Percentiles rank a stretch among this genome's conserved stretches.
phyloP scores from a whole-genome alignment of 2,329 filamentous ascomycete species.

The Colletotrichum karsti region DNA sequence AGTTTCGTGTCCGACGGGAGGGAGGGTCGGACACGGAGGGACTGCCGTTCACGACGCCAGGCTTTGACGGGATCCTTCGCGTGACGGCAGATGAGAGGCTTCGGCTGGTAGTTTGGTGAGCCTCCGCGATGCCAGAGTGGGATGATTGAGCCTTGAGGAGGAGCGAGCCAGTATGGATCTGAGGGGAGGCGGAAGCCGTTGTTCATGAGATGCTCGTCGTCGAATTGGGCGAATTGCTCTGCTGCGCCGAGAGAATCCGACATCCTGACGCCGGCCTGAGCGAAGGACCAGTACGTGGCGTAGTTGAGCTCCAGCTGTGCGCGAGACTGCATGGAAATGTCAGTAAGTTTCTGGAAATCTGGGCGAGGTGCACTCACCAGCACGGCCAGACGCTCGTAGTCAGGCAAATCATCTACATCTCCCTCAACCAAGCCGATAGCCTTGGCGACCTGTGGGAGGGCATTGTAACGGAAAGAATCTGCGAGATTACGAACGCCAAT shows the following conservation, averaged over 20 bases:
- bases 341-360: background rate
- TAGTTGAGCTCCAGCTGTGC: slow-evolving; percentile 29
- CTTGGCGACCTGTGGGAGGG: slow-evolving; percentile 22
- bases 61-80: slow-evolving; percentile 23
- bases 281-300: slow-evolving; percentile 25
- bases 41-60: slow-evolving; percentile 11
- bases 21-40: background rate
- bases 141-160: slow-evolving; percentile 25
- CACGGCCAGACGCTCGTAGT: slow-evolving; percentile 26
- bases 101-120: slow-evolving; percentile 26
- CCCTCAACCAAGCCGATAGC: slow-evolving; percentile 21
- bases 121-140: slow-evolving; percentile 26
- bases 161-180: slow-evolving; percentile 25
- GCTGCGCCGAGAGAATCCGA: slow-evolving; percentile 26
- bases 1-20: slow-evolving; percentile 1
- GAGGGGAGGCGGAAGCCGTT: slow-evolving; percentile 27
- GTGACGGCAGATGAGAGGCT: slow-evolving; percentile 25
- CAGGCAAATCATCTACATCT: slow-evolving; percentile 19
- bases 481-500: slow-evolving; percentile 24
- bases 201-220: slow-evolving; percentile 28
- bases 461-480: slow-evolving; percentile 25
- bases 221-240: slow-evolving; percentile 25
- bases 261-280: slow-evolving; percentile 24
- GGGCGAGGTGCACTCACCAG: background rate
- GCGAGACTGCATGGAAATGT: slow-evolving; percentile 14